Evolutionary conservation across 768 basidiomycete genomes (phyloP), one percentile per base, ranked within the genome.

Genomic region (Hypsizygus marmoreus): DNA sequence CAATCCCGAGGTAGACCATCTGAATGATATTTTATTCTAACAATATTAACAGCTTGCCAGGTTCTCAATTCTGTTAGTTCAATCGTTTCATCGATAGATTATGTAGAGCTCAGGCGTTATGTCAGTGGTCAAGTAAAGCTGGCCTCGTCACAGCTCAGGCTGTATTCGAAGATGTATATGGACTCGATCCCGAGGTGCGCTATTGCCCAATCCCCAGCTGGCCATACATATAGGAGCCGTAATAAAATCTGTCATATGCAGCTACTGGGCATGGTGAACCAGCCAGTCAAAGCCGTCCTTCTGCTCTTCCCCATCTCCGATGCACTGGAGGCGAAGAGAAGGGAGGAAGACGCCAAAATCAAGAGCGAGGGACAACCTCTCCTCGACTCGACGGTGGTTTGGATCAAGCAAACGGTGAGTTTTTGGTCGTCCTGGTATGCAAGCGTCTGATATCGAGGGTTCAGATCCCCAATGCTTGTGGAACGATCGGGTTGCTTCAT

Each of bases 371-470:
- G 70, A 1, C 72, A 73, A 44, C 63, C 69, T 2, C 52, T 56
- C 0, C 58, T 89, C 4, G 82, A 90, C 55, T 76, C 79, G 4
- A 81, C 80, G 0, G 68, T 95, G 4, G 70, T 94, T 55, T 97
- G 83, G 78, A 91, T 95, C 70, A 92, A 91, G 64, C 94, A 97
- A 63, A 95, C 88, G 40, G 92, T 91, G 45, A 24, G 76, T 53
- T 22, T n/a, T 30, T 12, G 25, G 19, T 25, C 16, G 16, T 42
- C 8, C 20, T 49, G 41, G 39, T 45, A 25, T n/a, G 24, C 5
- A 25, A 20, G 26, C 45, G 14, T 29, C 13, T 13, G 19, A 17
- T 17, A 31, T 31, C 43, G 14, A 31, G 12, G 33, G 11, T 39
- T 23, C 13, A 90, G 88, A 91, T 91, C 45, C 63, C 73, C 4